These are phyloP conservation scores for Zygosaccharomyces sapae DNA, from an alignment of 1,139 yeast species.

Conservation along the genomic window DNA sequence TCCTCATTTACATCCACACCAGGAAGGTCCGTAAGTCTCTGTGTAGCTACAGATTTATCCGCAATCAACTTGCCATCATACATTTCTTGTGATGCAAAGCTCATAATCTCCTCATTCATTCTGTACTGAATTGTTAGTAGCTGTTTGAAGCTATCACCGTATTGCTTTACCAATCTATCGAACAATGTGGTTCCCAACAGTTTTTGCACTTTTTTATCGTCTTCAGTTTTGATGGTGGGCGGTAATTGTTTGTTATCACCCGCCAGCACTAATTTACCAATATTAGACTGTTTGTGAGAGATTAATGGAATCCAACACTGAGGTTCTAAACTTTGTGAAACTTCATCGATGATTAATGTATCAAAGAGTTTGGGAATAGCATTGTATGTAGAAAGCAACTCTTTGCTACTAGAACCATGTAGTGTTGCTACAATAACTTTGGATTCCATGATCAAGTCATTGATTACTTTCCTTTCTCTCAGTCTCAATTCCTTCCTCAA, in stretches of 20 bases:
- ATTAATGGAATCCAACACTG: constrained; percentile 96
- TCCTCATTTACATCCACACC: constrained; percentile 45
- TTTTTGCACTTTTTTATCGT: constrained; percentile 34
- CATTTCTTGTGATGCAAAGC: constrained; percentile 65
- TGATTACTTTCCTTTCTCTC: constrained; percentile 62
- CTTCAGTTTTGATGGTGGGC: constrained; percentile 59
- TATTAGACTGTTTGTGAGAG: constrained; percentile 49
- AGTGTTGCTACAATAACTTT: constrained; percentile 76
- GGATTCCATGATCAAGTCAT: constrained; percentile 55
- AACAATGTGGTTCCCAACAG: constrained; percentile 64
- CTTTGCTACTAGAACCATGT: constrained; percentile 82
- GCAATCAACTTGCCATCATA: constrained; percentile 65
- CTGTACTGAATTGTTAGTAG: constrained; percentile 77
- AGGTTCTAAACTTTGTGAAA: constrained; percentile 89
- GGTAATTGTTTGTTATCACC: constrained; percentile 89
- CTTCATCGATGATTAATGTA: constrained; percentile 88
- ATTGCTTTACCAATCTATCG: constrained; percentile 60
- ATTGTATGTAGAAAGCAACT: constrained; percentile 48
- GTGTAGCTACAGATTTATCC: constrained; percentile 53
- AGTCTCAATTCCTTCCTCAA: constrained; percentile 63
- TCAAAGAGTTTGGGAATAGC: constrained; percentile 50
- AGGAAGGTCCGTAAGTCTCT: constrained; percentile 53
- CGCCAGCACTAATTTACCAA: constrained; percentile 63
- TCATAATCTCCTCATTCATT: constrained; percentile 77
- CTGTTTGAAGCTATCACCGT: constrained; percentile 49